These are phyloP conservation scores for Aspergillus cejpii DNA, from an alignment of 2,329 filamentous ascomycete genomes.

Conservation along the genomic window DNA sequence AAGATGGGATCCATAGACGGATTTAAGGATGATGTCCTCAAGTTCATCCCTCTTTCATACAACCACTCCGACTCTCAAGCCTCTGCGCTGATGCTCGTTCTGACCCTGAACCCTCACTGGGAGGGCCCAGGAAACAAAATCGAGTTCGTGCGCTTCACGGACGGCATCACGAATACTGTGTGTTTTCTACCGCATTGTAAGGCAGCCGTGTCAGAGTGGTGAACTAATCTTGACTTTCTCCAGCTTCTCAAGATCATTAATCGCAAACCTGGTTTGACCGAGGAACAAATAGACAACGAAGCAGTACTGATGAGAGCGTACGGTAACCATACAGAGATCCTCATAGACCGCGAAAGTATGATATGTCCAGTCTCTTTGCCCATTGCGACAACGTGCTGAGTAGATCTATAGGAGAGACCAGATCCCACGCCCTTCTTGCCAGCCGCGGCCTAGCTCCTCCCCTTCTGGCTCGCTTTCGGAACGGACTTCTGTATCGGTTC, in stretches of 20 bases:
- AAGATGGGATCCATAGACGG: conserved; percentile 24
- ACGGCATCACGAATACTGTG: conserved; percentile 94
- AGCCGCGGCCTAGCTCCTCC: conserved; percentile 74
- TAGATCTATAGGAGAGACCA: conserved; percentile 50
- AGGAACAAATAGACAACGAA: conserved; percentile 72
- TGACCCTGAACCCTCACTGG: conserved; percentile 80
- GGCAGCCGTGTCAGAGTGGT: neutral
- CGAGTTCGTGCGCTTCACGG: conserved; percentile 85
- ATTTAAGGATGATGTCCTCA: conserved; percentile 17
- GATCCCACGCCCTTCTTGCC: conserved; percentile 77
- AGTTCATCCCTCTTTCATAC: conserved; percentile 68
- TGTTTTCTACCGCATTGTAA: conserved; percentile 23
- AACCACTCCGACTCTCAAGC: conserved; percentile 67
- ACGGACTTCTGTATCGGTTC: conserved; percentile 91
- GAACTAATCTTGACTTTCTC: conserved; percentile 16
- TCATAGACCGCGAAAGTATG: conserved; percentile 91
- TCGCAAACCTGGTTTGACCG: conserved; percentile 57
- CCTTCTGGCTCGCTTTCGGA: conserved; percentile 85
- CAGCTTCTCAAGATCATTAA: conserved; percentile 49
- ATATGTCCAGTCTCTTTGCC: conserved; percentile 27
- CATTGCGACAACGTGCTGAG: conserved; percentile 32
- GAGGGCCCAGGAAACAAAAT: conserved; percentile 63
- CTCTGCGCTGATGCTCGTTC: conserved; percentile 72
- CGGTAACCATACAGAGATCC: conserved; percentile 83
- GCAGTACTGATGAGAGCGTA: conserved; percentile 88